Evolutionary conservation across 495 filamentous ascomycete species (phyloP).

Genomic region (Penicillium nucicola): DNA sequence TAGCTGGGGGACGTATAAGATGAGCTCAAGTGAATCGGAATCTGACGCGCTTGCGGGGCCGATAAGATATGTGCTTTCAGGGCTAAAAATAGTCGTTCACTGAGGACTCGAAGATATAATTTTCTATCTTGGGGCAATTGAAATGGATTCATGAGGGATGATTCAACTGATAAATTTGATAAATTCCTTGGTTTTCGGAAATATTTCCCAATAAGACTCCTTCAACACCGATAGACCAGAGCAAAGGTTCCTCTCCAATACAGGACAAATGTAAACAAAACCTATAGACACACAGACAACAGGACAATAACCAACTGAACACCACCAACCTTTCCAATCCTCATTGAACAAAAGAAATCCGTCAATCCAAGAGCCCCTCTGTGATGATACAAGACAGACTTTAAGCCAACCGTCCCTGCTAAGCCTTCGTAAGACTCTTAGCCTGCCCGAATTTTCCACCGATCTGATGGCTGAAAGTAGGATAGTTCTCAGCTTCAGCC

Average conservation of each 20-base stretch:
- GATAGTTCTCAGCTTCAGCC: constrained; percentile 37
- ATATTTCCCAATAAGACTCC: no score
- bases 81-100: no score
- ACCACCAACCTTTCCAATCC: background rate
- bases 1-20: no score
- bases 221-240: no score
- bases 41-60: no score
- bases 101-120: no score
- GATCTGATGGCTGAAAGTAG: constrained; percentile 44
- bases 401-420: background rate
- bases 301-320: background rate
- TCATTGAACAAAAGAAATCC: background rate
- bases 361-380: background rate
- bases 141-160: no score
- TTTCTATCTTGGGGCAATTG: no score
- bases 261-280: background rate
- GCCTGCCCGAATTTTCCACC: constrained; percentile 15
- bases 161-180: no score
- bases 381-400: background rate
- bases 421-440: background rate
- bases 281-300: background rate
- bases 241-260: background rate
- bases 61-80: no score
- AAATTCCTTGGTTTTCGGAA: no score
- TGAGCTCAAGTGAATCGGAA: no score